A percentile compares a stretch with the other conserved stretches of the same genome.
phyloP scores from a whole-genome alignment of 257 asterid species.

The Paraleonurus japonicus region DNA sequence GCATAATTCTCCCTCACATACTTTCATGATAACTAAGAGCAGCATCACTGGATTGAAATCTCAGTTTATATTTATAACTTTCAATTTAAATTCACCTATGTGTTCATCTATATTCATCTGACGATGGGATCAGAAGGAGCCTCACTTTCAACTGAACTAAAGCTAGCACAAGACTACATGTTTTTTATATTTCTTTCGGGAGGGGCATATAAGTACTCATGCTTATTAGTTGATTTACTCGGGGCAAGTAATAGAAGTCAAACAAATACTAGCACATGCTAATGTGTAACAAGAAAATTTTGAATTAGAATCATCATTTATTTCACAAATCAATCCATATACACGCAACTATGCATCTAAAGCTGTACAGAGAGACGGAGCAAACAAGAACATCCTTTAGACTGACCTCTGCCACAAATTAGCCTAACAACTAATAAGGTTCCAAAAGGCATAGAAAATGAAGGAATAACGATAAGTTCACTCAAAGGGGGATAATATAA shows the following conservation, averaged over 20 bases:
- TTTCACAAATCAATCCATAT: slow-evolving; percentile 32
- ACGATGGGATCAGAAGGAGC: neutral
- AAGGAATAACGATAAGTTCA: slow-evolving; percentile 35
- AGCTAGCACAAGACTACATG: neutral
- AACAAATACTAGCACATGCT: slow-evolving; percentile 6
- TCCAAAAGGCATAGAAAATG: slow-evolving; percentile 24
- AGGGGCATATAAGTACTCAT: neutral
- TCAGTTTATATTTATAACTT: neutral
- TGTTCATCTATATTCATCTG: neutral
- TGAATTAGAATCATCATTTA: slow-evolving; percentile 24
- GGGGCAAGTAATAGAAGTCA: slow-evolving; percentile 8
- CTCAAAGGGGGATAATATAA: slow-evolving; percentile 41
- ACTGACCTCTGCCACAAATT: slow-evolving; percentile 49
- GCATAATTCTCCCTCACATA: neutral
- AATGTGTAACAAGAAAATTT: slow-evolving; percentile 10
- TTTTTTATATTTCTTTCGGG: neutral
- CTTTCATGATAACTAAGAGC: slow-evolving; percentile 15
- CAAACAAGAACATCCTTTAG: slow-evolving; percentile 38
- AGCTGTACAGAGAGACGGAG: slow-evolving; percentile 66
- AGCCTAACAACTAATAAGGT: slow-evolving; percentile 47
- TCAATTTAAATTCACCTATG: neutral
- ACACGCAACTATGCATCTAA: slow-evolving; percentile 31
- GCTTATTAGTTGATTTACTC: slow-evolving; percentile 12
- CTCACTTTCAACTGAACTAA: neutral
- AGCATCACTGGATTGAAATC: neutral